Evolutionary conservation across 2,329 filamentous ascomycete genomes (phyloP).

Genomic region (Sporothrix phasma): DNA sequence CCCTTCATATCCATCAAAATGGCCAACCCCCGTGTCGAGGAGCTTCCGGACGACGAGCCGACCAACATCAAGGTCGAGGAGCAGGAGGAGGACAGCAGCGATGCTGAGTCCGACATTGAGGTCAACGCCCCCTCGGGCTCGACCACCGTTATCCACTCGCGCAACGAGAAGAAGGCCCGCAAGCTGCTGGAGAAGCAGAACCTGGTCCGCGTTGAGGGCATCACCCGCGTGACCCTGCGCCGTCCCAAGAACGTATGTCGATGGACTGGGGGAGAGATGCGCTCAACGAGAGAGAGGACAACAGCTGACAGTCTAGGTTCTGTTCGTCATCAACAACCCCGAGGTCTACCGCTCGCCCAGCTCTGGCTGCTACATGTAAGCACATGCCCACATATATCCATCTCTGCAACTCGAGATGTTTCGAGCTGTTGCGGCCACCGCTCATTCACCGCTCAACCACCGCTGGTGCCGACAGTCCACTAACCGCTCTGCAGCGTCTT

Average conservation of each 20-base stretch:
- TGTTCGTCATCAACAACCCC: slow-evolving; percentile 99
- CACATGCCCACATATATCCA: no score
- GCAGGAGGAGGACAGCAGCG: slow-evolving; percentile 60
- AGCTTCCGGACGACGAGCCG: slow-evolving; percentile 84
- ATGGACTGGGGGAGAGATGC: slow-evolving; percentile 49
- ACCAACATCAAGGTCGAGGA: slow-evolving; percentile 73
- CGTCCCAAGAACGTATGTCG: slow-evolving; percentile 94
- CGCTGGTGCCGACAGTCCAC: neutral
- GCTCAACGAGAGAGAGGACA: slow-evolving; percentile 57
- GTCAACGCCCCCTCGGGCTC: slow-evolving; percentile 64
- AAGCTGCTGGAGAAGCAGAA: slow-evolving; percentile 99
- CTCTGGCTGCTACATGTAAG: slow-evolving; percentile 99
- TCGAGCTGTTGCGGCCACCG: neutral
- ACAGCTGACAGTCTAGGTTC: slow-evolving; percentile 97
- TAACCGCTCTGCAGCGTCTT: slow-evolving; percentile 60
- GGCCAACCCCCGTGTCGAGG: slow-evolving; percentile 96
- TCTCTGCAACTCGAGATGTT: no score
- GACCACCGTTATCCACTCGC: slow-evolving; percentile 85
- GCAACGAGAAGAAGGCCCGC: slow-evolving; percentile 99
- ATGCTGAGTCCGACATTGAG: slow-evolving; percentile 65
- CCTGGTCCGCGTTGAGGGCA: slow-evolving; percentile 89
- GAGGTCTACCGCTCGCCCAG: slow-evolving; percentile 99
- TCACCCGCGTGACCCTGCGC: slow-evolving; percentile 95
- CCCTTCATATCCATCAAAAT: slow-evolving; percentile 46
- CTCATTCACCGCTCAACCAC: neutral